Percentiles rank a stretch among this genome's conserved stretches.
Evolutionary conservation across 306 rosid species (phyloP).

Genomic region (Corylus heterophylla): DNA sequence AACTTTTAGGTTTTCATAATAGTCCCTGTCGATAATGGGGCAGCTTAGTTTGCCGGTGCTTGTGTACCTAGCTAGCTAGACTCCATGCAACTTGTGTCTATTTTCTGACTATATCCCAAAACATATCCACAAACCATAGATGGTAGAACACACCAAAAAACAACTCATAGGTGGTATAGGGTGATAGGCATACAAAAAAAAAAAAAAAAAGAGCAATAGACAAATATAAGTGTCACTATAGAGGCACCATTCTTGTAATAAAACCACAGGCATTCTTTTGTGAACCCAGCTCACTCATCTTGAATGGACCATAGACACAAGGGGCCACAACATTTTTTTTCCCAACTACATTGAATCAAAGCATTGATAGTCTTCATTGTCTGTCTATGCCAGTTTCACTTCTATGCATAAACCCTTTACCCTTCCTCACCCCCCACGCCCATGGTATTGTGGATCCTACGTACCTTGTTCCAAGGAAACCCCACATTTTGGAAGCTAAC

Average conservation of each 20-base stretch:
- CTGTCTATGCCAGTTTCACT: neutral
- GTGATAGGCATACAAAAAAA: conserved; percentile 30
- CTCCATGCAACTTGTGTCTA: neutral
- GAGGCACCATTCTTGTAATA: conserved; percentile 18
- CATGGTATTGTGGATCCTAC: neutral
- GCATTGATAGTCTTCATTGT: neutral
- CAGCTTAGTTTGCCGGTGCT: neutral
- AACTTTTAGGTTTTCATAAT: neutral
- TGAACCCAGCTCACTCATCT: conserved; percentile 33
- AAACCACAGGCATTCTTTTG: conserved; percentile 23
- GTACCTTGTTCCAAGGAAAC: neutral
- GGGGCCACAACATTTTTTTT: conserved; percentile 23
- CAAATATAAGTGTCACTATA: conserved; percentile 24
- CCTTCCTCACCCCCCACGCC: neutral
- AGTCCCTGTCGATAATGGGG: neutral
- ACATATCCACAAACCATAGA: conserved; percentile 21
- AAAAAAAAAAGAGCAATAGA: conserved; percentile 13
- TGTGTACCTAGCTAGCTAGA: neutral
- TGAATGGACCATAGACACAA: conserved; percentile 23
- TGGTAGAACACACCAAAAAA: neutral
- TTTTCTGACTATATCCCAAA: conserved; percentile 26
- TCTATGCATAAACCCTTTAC: neutral
- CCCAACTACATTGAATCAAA: neutral
- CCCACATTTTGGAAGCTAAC: neutral
- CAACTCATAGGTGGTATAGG: conserved; percentile 39